A percentile compares a stretch with the other conserved stretches of the same genome.
Conservation (phyloP, 1,284 basidiomycete genomes). For the Ganoderma multipileum region DNA sequence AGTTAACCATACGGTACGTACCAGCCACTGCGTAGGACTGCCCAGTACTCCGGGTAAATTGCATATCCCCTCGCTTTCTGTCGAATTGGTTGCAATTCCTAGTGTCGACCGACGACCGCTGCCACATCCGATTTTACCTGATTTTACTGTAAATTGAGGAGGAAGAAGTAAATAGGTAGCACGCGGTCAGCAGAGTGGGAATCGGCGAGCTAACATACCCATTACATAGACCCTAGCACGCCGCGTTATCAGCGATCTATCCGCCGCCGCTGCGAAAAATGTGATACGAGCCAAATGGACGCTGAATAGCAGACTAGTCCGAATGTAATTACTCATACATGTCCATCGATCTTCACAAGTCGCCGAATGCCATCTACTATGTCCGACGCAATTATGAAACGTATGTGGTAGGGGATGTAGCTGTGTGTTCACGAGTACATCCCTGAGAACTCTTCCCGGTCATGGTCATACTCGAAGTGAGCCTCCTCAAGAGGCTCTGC, state of each 20-base stretch:
- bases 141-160: neutral
- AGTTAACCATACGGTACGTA: neutral
- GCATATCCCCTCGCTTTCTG: neutral
- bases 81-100: neutral
- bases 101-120: too few species aligned
- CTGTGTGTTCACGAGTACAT: conserved; percentile 31
- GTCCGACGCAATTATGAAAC: neutral
- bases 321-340: neutral
- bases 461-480: conserved; percentile 22
- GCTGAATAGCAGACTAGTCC: neutral
- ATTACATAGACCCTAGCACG: neutral
- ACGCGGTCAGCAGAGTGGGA: neutral
- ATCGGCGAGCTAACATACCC: neutral
- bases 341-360: neutral
- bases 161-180: neutral
- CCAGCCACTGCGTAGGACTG: neutral
- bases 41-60: neutral
- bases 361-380: neutral
- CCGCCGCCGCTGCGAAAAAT: neutral
- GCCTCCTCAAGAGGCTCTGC: neutral
- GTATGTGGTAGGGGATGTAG: too few species aligned
- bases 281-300: neutral
- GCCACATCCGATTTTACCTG: neutral
- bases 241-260: neutral
- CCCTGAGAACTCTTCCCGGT: conserved; percentile 27